A percentile compares a stretch with the other conserved stretches of the same genome.
phyloP scores from a whole-genome alignment of 2,329 filamentous ascomycete genomes.

The Pseudonectria buxi region DNA sequence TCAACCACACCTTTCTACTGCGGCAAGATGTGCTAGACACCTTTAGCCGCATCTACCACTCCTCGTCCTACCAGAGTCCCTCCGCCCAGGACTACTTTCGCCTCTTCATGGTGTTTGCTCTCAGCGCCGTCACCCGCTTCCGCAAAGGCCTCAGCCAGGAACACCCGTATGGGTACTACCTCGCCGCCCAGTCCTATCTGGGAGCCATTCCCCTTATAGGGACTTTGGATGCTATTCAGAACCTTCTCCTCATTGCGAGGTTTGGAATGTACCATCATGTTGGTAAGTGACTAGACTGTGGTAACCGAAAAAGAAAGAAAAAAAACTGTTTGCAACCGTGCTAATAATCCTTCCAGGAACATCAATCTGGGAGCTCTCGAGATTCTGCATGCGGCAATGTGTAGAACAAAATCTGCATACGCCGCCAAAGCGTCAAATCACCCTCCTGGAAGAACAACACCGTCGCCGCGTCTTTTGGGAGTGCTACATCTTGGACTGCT shows the following conservation, averaged over 20 bases:
- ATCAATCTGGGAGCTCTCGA: slow-evolving; percentile 12
- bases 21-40: neutral
- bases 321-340: no score
- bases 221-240: slow-evolving; percentile 11
- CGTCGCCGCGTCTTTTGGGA: slow-evolving; percentile 16
- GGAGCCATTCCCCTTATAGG: slow-evolving; percentile 2
- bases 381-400: slow-evolving; percentile 12
- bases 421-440: neutral
- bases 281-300: neutral
- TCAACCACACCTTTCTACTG: neutral
- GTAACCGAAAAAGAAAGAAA: no score
- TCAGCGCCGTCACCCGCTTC: slow-evolving; percentile 5
- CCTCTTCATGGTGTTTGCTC: slow-evolving; percentile 14
- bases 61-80: neutral
- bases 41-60: neutral
- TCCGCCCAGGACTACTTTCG: slow-evolving; percentile 7
- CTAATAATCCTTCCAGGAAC: slow-evolving; percentile 4
- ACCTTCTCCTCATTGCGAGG: slow-evolving; percentile 11
- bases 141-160: slow-evolving; percentile 4
- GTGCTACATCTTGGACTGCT: slow-evolving; percentile 14
- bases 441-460: slow-evolving; percentile 9
- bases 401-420: slow-evolving; percentile 12
- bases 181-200: slow-evolving; percentile 6
- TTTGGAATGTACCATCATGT: slow-evolving; percentile 18
- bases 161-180: slow-evolving; percentile 12